Evolutionary conservation across 73 alveolate species (phyloP).

Genomic region (Uronychia binucleata): DNA sequence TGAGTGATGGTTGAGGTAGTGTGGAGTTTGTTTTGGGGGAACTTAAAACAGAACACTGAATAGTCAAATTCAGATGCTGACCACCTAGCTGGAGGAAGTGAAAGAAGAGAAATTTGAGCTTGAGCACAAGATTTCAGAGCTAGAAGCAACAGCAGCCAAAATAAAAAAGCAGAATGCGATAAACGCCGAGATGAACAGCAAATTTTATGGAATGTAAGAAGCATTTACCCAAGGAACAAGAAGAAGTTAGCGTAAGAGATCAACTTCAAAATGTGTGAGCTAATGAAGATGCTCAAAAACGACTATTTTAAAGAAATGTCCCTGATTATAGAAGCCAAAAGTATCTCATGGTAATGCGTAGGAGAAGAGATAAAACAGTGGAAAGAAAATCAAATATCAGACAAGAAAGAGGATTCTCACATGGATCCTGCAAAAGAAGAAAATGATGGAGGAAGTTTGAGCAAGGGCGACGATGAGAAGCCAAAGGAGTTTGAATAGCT

Average conservation of each 20-base stretch:
- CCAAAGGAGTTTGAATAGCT: not conserved
- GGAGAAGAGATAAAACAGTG: not conserved
- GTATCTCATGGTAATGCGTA: not conserved
- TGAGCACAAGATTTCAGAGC: not conserved
- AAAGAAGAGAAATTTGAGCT: not conserved
- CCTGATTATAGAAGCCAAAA: not conserved
- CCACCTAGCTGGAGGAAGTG: not conserved
- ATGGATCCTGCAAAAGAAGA: not conserved
- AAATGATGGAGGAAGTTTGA: not conserved
- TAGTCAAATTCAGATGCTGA: not conserved
- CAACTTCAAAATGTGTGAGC: not conserved
- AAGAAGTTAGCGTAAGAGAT: not conserved
- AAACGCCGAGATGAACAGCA: not conserved
- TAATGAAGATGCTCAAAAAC: not conserved
- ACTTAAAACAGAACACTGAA: too few relatives aligned
- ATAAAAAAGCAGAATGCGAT: not conserved
- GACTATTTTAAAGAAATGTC: not conserved
- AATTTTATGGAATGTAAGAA: not conserved
- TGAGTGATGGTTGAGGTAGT: too few relatives aligned
- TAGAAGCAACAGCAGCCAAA: not conserved
- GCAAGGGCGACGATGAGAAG: not conserved
- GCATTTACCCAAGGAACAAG: not conserved
- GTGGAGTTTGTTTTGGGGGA: too few relatives aligned
- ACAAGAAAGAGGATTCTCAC: not conserved
- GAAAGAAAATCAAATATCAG: not conserved